Evolutionary conservation across 2,329 filamentous ascomycete species (phyloP), one percentile per base, ranked within the genome.

Genomic region (Fusarium veterinarium): DNA sequence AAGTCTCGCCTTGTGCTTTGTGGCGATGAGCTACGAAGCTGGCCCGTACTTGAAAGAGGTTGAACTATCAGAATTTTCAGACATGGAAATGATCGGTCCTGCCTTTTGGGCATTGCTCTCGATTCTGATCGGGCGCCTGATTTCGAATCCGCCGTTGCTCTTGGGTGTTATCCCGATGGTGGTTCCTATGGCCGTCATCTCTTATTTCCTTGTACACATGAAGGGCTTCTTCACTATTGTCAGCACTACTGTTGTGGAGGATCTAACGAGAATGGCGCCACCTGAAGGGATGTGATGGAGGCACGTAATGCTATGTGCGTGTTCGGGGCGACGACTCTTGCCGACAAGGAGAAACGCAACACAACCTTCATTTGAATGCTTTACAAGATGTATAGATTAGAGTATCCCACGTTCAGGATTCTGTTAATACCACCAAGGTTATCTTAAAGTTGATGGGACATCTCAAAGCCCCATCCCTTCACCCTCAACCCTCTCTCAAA

Each of bases 21-120:
- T 69, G 1, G 59, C 61, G 68, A 75, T 75, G 73, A 75, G 70
- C 13, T 75, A 61, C 12, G 73, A 75, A 20, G 71, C 69, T 5
- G 73, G 73, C 1, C 67, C 71, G 0, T 76, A 76, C 30, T 38
- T 75, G 1, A 42, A 60, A 4, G 30, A n/a, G 1, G 31, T 75
- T 0, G 35, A 59, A 1, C 64, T 37, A 4, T 25, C 30, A 5
- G 62, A 75, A 6, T 75, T 63, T 31, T 72, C 73, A 3, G 73
- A 75, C 1, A 71, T 33, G 14, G 60, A 62, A 38, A 74, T 75
- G 68, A 70, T 75, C 6, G 73, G 73, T 6, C 41, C 72, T 14
- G 73, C 55, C 0, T 60, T 72, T 5, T 75, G 73, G 73, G 64
- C 70, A 48, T 14, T 75, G 14, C 28, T 75, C 5, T 68, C 48